Conservation (phyloP, 495 filamentous ascomycete genomes). For the Xylaria intraflava region DNA sequence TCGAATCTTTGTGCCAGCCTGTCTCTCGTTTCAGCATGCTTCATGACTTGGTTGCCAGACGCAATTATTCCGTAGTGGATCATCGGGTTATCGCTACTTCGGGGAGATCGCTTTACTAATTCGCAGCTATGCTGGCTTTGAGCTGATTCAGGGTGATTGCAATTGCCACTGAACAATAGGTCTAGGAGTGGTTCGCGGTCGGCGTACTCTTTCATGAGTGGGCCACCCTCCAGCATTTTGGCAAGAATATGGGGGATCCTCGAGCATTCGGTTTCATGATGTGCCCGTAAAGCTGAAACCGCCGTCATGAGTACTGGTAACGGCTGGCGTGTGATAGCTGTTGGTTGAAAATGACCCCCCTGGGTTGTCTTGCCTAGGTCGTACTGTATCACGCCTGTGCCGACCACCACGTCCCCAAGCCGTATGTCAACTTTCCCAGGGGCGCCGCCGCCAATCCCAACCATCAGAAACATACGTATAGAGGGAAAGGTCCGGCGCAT, state of each 20-base stretch:
- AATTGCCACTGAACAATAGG: background rate
- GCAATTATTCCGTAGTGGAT: conserved; percentile 2
- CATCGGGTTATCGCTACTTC: background rate
- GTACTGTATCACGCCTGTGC: conserved; percentile 38
- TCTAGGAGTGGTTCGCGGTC: background rate
- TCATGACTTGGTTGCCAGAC: too few relatives aligned
- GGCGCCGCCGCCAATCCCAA: conserved; percentile 40
- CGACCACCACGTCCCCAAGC: conserved; percentile 41
- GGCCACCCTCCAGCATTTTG: background rate
- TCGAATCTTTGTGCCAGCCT: too few relatives aligned
- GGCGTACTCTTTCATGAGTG: background rate
- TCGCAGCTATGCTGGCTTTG: background rate
- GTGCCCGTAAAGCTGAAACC: background rate
- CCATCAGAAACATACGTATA: conserved; percentile 36
- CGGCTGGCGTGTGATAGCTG: conserved; percentile 18
- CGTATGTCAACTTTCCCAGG: conserved; percentile 33
- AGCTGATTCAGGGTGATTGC: background rate
- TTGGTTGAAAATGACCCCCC: conserved; percentile 26
- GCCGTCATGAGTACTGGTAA: background rate
- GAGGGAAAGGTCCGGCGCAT: conserved; percentile 29
- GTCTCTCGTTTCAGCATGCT: too few relatives aligned
- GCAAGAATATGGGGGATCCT: conserved; percentile 8
- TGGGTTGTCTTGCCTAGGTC: conserved; percentile 35
- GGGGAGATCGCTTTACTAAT: background rate
- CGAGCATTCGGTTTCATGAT: background rate